Base-by-base conservation (phyloP, 768 basidiomycete species). In the Boletus tylopilopsis region DNA sequence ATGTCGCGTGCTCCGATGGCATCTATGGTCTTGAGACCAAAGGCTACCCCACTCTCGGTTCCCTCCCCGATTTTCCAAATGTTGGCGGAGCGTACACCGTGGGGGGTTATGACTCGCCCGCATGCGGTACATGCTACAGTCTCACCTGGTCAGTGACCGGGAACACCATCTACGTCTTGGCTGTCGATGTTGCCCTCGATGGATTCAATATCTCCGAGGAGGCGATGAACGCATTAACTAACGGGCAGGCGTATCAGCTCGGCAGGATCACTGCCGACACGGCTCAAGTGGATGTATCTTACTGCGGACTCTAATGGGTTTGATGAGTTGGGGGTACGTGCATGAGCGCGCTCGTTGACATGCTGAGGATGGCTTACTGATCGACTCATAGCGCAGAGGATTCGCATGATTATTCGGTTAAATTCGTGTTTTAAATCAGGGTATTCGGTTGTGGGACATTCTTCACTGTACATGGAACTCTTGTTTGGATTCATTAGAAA, bases 161-260 rank as follows among this genome's bases (percentile, higher is more conserved):
- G 23, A 56, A 4, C 5, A 60, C 56, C 2, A 34, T 72, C 38
- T 2, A 18, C 13, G 42, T 63, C 5, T 49, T 68, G 46, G 71
- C 68, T 6, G 58, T 72, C 7, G 71, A 71, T 34, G 42, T 42
- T 15, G 53, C 58, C 11, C 23, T 5, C 3, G 33, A 34, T 6
- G 33, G 33, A 7, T 81, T 79, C 54, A 79, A 78, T 47, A 62
- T 83, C 24, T 74, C 79, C 0, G 57, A 73, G 53, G 64, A 59
- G 19, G 80, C 81, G n/a, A 77, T 84, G 79, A 75, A 83, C 51
- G 57, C 56, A 12, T 61, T 84, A 51, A 84, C 82, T 11, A 64
- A 68, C 41, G 71, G 68, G 34, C 66, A 76, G 56, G 83, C 75
- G 0, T 68, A 63, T 34, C 58, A 71, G 32, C 59, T 78, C 22